Conservation (phyloP, 2,329 filamentous ascomycete genomes). For the Aureobasidium melanogenum region DNA sequence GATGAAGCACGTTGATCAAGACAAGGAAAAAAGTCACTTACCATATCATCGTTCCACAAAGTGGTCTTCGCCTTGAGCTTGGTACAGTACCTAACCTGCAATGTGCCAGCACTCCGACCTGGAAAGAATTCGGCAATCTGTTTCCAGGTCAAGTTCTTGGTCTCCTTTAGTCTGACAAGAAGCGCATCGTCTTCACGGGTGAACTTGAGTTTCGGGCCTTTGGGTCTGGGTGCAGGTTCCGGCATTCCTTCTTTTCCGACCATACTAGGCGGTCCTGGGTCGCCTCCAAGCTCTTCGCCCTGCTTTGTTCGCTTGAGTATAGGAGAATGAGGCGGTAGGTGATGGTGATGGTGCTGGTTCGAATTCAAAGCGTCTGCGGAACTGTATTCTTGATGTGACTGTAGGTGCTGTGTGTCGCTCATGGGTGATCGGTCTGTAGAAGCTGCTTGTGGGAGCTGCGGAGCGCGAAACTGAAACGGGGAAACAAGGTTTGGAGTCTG, state of each 20-base stretch:
- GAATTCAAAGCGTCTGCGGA: not conserved
- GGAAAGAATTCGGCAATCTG: conserved; percentile 97
- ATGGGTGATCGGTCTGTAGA: not conserved
- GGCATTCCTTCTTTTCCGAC: conserved; percentile 87
- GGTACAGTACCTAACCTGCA: conserved; percentile 91
- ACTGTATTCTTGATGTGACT: not conserved
- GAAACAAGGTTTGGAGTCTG: not conserved
- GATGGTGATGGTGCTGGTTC: conserved; percentile 67
- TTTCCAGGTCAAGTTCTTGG: conserved; percentile 92
- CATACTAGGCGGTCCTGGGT: conserved; percentile 63
- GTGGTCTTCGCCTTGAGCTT: conserved; percentile 92
- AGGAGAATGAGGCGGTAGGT: conserved; percentile 63
- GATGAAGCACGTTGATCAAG: not conserved
- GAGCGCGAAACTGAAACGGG: conserved; percentile 1
- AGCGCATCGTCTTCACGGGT: conserved; percentile 85
- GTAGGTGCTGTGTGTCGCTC: not conserved
- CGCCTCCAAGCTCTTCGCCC: conserved; percentile 33
- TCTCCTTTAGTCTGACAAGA: conserved; percentile 84
- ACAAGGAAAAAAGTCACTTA: conserved; percentile 37
- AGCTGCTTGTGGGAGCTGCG: not conserved
- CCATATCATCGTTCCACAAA: conserved; percentile 88
- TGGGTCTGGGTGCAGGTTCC: conserved; percentile 65
- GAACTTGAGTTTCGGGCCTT: conserved; percentile 87
- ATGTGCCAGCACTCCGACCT: conserved; percentile 76
- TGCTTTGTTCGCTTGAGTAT: conserved; percentile 55